Percentiles rank a stretch among this genome's conserved stretches.
Conservation (phyloP, 2,329 filamentous ascomycete genomes). For the Macrophomina pseudophaseolina region DNA sequence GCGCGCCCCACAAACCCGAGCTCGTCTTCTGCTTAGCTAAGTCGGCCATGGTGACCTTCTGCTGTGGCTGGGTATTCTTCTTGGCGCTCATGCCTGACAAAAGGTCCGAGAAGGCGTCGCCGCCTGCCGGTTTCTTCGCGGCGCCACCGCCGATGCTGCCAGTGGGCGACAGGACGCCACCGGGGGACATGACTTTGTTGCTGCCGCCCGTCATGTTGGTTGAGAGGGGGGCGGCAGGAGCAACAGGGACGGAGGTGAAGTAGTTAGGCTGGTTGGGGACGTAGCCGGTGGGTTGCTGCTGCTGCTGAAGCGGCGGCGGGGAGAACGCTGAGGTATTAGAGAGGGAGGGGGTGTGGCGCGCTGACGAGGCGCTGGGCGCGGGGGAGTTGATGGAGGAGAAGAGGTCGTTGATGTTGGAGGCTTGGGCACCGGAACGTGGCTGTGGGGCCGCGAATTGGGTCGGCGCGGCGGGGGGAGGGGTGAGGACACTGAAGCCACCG, state of each 20-base stretch:
- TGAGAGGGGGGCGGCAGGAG: constrained; percentile 31
- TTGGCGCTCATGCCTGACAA: constrained; percentile 74
- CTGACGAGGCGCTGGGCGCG: constrained; percentile 57
- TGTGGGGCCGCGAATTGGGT: constrained; percentile 82
- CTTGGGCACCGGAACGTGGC: constrained; percentile 82
- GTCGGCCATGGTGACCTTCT: constrained; percentile 83
- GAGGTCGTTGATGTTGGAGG: constrained; percentile 79
- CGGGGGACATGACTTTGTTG: constrained; percentile 41
- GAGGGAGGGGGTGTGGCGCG: constrained; percentile 53
- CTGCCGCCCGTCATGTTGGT: constrained; percentile 40
- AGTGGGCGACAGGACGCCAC: constrained; percentile 45
- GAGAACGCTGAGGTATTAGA: constrained; percentile 38
- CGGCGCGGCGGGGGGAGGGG: constrained; percentile 33
- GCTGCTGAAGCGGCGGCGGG: constrained; percentile 47
- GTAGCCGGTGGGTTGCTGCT: constrained; percentile 65
- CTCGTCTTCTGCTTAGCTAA: constrained; percentile 98
- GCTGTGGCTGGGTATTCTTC: constrained; percentile 66
- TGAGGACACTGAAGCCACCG: constrained; percentile 31
- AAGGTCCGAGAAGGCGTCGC: constrained; percentile 88
- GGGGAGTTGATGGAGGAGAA: constrained; percentile 82
- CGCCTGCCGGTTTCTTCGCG: constrained; percentile 59
- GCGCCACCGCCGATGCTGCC: constrained; percentile 42
- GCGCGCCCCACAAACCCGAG: constrained; percentile 89
- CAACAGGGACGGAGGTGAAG: constrained; percentile 76
- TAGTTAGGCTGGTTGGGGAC: constrained; percentile 89